Evolutionary conservation across 2,329 filamentous ascomycete species (phyloP).

Genomic region (Dactylellina parvicollis): DNA sequence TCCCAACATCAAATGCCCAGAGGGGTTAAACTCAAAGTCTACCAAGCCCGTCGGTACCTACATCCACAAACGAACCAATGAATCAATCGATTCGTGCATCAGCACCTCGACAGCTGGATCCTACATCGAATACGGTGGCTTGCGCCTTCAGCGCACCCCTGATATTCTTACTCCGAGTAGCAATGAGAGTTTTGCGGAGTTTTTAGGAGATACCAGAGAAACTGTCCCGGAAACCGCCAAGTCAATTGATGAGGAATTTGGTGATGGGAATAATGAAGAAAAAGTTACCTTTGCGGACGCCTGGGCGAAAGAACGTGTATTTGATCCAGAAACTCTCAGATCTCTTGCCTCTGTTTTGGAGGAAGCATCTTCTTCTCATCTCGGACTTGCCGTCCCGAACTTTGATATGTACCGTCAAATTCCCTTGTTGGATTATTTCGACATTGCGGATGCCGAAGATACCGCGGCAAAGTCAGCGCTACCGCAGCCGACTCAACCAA

Average conservation of each 20-base stretch:
- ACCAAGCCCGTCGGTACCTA: too few species aligned
- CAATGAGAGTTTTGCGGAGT: too few species aligned
- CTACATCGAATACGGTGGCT: background rate
- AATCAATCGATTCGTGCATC: background rate
- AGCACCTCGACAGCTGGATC: background rate
- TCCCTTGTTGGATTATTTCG: constrained; percentile 7
- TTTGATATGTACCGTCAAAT: background rate
- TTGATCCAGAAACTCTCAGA: background rate
- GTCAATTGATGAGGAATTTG: too few species aligned
- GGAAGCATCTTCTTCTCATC: background rate
- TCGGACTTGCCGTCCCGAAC: background rate
- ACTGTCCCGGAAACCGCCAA: too few species aligned
- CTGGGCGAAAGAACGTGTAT: background rate
- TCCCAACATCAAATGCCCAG: too few species aligned
- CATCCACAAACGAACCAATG: background rate
- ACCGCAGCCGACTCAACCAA: background rate
- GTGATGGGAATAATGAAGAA: too few species aligned
- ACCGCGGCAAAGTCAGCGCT: background rate
- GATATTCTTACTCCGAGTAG: too few species aligned
- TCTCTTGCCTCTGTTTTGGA: background rate
- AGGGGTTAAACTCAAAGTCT: too few species aligned
- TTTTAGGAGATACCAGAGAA: too few species aligned
- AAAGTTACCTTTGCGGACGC: constrained; percentile 7
- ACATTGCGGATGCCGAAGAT: background rate
- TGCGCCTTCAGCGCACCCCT: background rate